Evolutionary conservation across 164 flowering plant genomes (phyloP).

Genomic region (Nelumbo lutea): DNA sequence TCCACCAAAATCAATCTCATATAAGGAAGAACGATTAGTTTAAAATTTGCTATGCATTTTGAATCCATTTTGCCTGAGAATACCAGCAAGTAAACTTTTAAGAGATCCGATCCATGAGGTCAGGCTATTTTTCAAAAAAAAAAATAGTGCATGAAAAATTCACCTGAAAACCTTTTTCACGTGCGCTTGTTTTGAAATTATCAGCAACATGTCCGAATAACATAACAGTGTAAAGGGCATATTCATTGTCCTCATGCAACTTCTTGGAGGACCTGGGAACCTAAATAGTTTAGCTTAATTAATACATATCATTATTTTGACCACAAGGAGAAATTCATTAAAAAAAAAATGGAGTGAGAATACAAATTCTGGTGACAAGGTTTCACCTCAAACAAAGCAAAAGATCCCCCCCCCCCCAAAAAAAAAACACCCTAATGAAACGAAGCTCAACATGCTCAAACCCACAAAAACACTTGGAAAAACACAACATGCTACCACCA

Average conservation of each 20-base stretch:
- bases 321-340: not conserved
- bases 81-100: not conserved
- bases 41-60: not conserved
- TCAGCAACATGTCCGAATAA: constrained; percentile 85
- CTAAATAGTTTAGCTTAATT: constrained; percentile 34
- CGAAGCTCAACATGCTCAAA: no score
- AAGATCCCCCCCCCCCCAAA: not conserved
- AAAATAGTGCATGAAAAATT: not conserved
- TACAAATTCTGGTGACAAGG: no score
- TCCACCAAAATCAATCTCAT: not conserved
- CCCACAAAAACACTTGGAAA: no score
- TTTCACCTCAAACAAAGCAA: not conserved
- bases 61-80: not conserved
- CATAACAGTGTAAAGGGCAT: constrained; percentile 87
- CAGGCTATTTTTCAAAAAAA: not conserved
- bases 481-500: no score
- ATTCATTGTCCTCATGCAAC: constrained; percentile 93
- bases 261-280: constrained; percentile 97
- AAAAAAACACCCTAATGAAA: no score
- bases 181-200: constrained; percentile 75
- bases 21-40: not conserved
- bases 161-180: constrained; percentile 91
- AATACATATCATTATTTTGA: constrained; percentile 10
- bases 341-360: not conserved
- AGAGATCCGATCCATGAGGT: not conserved